Percentiles rank a stretch among this genome's conserved stretches.
Evolutionary conservation across 2,329 filamentous ascomycete genomes (phyloP).

Genomic region (Penicillium sp.): DNA sequence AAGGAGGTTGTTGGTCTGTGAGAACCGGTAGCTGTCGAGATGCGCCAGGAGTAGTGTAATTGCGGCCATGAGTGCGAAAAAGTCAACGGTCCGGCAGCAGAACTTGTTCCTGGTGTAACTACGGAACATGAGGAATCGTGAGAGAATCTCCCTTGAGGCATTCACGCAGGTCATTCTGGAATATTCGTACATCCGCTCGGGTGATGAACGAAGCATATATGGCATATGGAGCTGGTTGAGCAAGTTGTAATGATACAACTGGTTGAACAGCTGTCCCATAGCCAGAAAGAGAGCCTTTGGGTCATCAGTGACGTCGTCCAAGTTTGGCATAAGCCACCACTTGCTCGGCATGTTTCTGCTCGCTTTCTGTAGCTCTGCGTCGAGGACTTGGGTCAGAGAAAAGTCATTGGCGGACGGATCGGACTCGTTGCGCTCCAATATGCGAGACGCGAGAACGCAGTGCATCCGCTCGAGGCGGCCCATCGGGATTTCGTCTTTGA

Average conservation of each 20-base stretch:
- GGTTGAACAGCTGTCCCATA: conserved; percentile 46
- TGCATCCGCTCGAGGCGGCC: conserved; percentile 54
- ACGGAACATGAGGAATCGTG: conserved; percentile 54
- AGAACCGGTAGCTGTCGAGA: conserved; percentile 23
- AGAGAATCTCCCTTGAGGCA: conserved; percentile 57
- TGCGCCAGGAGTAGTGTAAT: conserved; percentile 31
- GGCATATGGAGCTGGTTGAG: conserved; percentile 60
- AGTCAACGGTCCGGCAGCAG: conserved; percentile 31
- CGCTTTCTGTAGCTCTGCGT: conserved; percentile 45
- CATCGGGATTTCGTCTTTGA: conserved; percentile 38
- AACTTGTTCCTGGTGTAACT: conserved; percentile 26
- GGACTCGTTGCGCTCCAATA: conserved; percentile 53
- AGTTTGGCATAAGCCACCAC: conserved; percentile 51
- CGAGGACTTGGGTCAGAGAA: conserved; percentile 13
- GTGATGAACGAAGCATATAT: conserved; percentile 53
- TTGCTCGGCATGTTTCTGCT: conserved; percentile 43
- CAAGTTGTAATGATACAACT: conserved; percentile 57
- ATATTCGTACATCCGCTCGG: conserved; percentile 50
- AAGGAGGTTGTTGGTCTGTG: conserved; percentile 20
- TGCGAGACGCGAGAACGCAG: conserved; percentile 47
- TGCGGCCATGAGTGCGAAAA: conserved; percentile 29
- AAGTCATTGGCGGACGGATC: not conserved
- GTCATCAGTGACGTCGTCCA: conserved; percentile 5
- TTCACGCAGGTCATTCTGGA: conserved; percentile 55
- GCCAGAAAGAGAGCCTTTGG: conserved; percentile 28